Percentiles rank a stretch among this genome's conserved stretches.
Conservation (phyloP, 2,329 filamentous ascomycete species). For the Passalora sequoiae region DNA sequence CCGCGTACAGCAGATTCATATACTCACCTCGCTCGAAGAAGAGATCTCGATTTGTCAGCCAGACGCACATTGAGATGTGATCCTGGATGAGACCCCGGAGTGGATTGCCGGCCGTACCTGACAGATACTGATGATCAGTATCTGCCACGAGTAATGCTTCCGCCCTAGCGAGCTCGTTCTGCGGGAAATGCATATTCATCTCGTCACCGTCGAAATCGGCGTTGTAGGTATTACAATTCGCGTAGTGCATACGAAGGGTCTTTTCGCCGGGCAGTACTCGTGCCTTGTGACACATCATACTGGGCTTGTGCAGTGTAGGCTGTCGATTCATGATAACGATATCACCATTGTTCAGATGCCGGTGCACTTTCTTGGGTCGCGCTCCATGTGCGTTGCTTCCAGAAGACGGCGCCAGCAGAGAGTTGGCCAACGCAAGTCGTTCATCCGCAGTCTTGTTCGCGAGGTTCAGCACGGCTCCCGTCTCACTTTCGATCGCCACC, state of each 20-base stretch:
- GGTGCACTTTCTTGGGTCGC: conserved; percentile 91
- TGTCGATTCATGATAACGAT: conserved; percentile 98
- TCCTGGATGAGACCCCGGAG: conserved; percentile 95
- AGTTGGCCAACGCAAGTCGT: conserved; percentile 82
- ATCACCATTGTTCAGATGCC: conserved; percentile 93
- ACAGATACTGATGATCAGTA: conserved; percentile 95
- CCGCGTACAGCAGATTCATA: conserved; percentile 87
- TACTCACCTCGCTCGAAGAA: conserved; percentile 87
- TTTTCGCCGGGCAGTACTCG: conserved; percentile 89
- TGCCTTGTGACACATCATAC: conserved; percentile 96
- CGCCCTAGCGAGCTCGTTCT: conserved; percentile 88
- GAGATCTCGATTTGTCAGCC: conserved; percentile 83
- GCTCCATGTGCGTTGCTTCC: conserved; percentile 63
- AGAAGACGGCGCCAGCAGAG: conserved; percentile 79
- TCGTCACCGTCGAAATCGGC: conserved; percentile 99
- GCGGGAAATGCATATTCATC: conserved; percentile 99
- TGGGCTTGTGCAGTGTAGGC: conserved; percentile 94
- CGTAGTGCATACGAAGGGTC: conserved; percentile 98
- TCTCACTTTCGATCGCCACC: conserved; percentile 90
- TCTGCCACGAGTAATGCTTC: conserved; percentile 92
- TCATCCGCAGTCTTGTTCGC: conserved; percentile 85
- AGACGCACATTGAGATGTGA: conserved; percentile 91
- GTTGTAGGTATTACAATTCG: conserved; percentile 99
- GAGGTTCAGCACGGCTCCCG: conserved; percentile 83
- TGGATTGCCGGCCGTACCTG: conserved; percentile 87